Conservation (phyloP, 2,329 filamentous ascomycete genomes). For the Apiospora phragmitis region DNA sequence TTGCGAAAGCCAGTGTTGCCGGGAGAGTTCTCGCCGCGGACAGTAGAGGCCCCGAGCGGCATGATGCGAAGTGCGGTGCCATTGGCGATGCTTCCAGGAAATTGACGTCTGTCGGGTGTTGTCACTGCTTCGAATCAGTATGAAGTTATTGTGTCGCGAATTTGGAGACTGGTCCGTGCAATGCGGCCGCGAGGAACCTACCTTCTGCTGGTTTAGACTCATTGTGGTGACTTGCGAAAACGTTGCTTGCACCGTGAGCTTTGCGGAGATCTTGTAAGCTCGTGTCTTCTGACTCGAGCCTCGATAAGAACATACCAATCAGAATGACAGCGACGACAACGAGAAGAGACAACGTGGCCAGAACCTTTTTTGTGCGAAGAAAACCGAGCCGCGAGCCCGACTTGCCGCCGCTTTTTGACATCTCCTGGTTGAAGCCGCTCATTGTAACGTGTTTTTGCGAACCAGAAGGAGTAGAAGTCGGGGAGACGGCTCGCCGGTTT, state of each 20-base stretch:
- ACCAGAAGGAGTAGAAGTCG: neutral
- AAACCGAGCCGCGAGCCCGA: neutral
- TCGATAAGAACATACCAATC: neutral
- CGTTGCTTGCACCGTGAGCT: neutral
- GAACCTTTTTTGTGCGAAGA: neutral
- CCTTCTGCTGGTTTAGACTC: neutral
- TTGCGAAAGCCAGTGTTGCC: constrained; percentile 17
- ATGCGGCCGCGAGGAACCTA: too few species aligned
- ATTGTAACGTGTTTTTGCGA: neutral
- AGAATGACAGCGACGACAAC: neutral
- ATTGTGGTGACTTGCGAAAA: neutral
- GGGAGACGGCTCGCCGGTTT: neutral
- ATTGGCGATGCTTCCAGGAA: constrained; percentile 18
- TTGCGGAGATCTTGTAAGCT: neutral
- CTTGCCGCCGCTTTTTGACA: neutral
- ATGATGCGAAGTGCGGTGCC: constrained; percentile 27
- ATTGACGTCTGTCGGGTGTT: neutral
- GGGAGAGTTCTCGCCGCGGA: constrained; percentile 25
- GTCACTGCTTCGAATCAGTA: neutral
- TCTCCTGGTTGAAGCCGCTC: neutral
- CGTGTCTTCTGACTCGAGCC: neutral
- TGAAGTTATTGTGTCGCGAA: neutral
- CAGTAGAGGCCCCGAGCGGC: constrained; percentile 27
- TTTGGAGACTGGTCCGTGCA: neutral
- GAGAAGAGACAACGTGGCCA: neutral